Base-by-base conservation (phyloP, 495 filamentous ascomycete species). In the Achaetomiella virescens region DNA sequence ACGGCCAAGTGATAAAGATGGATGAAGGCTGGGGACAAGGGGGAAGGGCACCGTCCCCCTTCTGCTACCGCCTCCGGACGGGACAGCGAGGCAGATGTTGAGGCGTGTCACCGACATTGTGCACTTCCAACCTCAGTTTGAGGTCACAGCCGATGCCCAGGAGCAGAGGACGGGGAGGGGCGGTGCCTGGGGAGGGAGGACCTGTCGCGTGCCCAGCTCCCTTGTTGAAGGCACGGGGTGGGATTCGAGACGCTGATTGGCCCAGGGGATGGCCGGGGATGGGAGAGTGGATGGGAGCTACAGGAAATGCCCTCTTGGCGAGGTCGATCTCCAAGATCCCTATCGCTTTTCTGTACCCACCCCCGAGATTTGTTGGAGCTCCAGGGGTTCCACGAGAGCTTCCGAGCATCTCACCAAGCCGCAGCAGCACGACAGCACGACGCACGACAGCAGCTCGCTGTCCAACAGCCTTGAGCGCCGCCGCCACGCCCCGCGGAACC, bases 121-220 rank as follows among this genome's bases (percentile, higher is more conserved):
- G 29, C 21, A 22, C 41, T 21, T n/a, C 37, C 27, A 9, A 11
- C 53, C 53, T 48, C 49, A 52, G 50, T 25, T 24, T 29, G 49
- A 52, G 55, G 42, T 46, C 38, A 52, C 37, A 37, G 27, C 33
- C 31, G 41, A 49, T 11, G 27, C 17, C 14, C 18, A 17, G 31
- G 41, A 6, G 29, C 18, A 44, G 40, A 14, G 42, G 47, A 33
- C 49, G 40, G 31, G 47, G 41, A 56, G 51, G 47, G 52, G 52
- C 53, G 48, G 57, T 54, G 54, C 24, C 48, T 44, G 46, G 56
- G 27, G 37, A 48, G 48, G 43, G 18, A 31, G 42, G 50, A 60
- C 31, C 47, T 43, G 65, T 67, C 65, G 62, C 62, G 62, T 67
- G 65, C 65, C 57, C 65, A 65, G 55, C 60, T 65, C 52, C 58